Base-by-base conservation (phyloP, 371 early-diverging fungal species). In the Mortierella sp. region DNA sequence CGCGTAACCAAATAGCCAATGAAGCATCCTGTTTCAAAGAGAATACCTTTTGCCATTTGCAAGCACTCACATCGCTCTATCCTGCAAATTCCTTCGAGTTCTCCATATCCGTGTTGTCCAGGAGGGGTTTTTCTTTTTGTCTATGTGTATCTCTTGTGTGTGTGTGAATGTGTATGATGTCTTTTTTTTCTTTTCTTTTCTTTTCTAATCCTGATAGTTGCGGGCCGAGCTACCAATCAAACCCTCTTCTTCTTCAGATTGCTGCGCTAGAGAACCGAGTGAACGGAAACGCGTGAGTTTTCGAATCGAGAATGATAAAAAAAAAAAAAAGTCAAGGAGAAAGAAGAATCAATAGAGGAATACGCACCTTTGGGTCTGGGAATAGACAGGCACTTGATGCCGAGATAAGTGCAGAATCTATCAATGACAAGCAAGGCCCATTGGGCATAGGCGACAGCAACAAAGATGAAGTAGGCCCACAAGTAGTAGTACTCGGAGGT, bases 371-470 rank as follows among this genome's bases (percentile, higher is more conserved):
- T 83, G 65, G 57, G 72, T 62, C 79, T 64, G 66, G 90, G 89
- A 75, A 96, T 95, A 50, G 87, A 77, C 56, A 97, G 85, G 73
- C 97, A 96, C 61, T 90, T 86, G 83, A 97, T 97, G 64, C 89
- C 90, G 51, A 97, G 85, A 72, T 89, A 90, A 26, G 85, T 84
- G 81, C 96, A 96, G 84, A 97, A 95, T 57, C 92, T 90, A 68
- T 93, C 89, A 74, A 96, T 95, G 66, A 97, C 94, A 50, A 91
- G 75, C 48, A 86, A 66, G 19, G 93, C 93, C 96, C 96, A 96
- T 75, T 93, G 90, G 67, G 88, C 56, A 80, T 97, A 97, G 26
- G 93, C 94, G 19, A 92, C 67, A 19, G 87, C 70, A 37, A 90
- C 89, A 66, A 89, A 89, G 48, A 81, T 64, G 60, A 93, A 92